Evolutionary conservation across 768 basidiomycete species (phyloP), one percentile per base, ranked within the genome.

Genomic region (Trametes cinnabarina): DNA sequence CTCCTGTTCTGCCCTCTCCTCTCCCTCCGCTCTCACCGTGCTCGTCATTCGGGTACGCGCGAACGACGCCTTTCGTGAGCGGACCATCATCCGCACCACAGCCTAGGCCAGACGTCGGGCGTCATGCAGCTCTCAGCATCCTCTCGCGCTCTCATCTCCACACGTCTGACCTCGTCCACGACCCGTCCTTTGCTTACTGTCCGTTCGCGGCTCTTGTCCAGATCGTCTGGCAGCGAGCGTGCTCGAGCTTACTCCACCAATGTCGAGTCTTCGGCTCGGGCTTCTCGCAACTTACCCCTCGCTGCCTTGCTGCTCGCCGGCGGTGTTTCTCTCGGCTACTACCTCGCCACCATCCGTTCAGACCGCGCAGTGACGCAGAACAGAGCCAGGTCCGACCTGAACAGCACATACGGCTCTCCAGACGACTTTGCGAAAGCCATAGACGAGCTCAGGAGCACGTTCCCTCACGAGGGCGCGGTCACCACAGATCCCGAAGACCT

Each of bases 341-440:
- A 61, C 34, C 20, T 56, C 11, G 55, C 55, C 5, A 47, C 46
- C 4, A 17, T 22, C 7, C 35, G 30, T 15, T 12, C 20, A 14
- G 22, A 23, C 43, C 34, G 34, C 14, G 51, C 32, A 12, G 4
- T 7, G 3, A 28, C 9, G 47, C 28, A 22, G 23, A 43, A 28
- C 51, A 20, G 28, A 25, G 34, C 50, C 1, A 47, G 43, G 19
- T 47, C 40, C 14, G 47, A 48, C 43, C 53, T 63, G 32, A 63
- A 67, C 50, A 48, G 8, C 40, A 65, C 64, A 15, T 87, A 82
- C 62, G 87, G 83, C 12, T 72, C 82, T 9, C 72, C 75, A 0
- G 63, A 74, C 19, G 87, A 88, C 51, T 83, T 86, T 60, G 60
- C 74, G 44, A 63, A 69, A 3, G 85, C 84, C 0, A 81, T 88